Conservation (phyloP, 176 grass and related monocot species). For the Avena eriantha region DNA sequence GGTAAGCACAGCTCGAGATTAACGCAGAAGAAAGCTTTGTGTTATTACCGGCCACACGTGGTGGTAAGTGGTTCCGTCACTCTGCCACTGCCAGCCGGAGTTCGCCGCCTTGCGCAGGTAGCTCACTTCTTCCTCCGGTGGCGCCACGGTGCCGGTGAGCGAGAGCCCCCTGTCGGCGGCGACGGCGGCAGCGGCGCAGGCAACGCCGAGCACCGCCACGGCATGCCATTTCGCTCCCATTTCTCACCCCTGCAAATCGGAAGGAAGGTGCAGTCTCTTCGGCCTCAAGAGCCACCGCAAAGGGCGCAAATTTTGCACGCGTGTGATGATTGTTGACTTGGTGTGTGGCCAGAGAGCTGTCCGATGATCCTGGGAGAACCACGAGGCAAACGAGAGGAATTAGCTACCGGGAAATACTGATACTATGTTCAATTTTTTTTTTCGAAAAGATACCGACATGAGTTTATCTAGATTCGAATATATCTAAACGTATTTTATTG, state of each 20-base stretch:
- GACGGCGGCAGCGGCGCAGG: not conserved
- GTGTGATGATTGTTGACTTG: too few relatives aligned
- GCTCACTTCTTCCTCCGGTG: slow-evolving; percentile 10
- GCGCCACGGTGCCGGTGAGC: not conserved
- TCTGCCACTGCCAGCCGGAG: not conserved
- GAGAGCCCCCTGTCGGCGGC: not conserved
- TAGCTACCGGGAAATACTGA: too few relatives aligned
- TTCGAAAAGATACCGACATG: too few relatives aligned
- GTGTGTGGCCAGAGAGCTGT: too few relatives aligned
- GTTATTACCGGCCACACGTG: slow-evolving; percentile 30
- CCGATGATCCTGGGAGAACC: too few relatives aligned
- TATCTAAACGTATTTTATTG: too few relatives aligned
- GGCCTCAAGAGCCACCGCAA: not conserved
- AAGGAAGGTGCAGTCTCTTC: not conserved
- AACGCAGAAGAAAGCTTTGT: not conserved
- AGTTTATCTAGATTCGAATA: too few relatives aligned
- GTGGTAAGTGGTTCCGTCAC: slow-evolving; percentile 30
- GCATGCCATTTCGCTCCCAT: slow-evolving; percentile 14
- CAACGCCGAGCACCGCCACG: not conserved
- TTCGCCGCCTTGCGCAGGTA: not conserved
- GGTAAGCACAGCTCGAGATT: not conserved
- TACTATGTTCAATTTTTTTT: too few relatives aligned
- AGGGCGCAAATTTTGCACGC: not conserved
- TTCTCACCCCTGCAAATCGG: not conserved
- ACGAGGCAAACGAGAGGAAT: too few relatives aligned